Conservation (phyloP, 306 rosid species). For the Oemleria cerasiformis region DNA sequence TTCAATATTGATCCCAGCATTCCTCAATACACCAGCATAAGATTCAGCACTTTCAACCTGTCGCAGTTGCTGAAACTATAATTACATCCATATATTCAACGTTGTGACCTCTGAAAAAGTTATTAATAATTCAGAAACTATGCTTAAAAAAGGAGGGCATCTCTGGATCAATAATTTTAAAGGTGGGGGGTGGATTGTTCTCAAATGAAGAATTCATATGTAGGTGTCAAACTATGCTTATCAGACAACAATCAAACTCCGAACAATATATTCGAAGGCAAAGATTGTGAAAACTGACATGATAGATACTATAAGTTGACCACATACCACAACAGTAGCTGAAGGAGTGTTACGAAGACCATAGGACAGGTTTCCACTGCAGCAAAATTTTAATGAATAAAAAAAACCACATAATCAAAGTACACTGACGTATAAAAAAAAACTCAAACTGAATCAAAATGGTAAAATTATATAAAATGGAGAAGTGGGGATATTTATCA, state of each 20-base stretch:
- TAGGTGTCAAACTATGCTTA: no score
- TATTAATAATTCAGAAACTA: background rate
- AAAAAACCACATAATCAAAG: background rate
- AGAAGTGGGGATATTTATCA: background rate
- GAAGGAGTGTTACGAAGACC: slow-evolving; percentile 86
- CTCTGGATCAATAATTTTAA: no score
- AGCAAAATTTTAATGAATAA: slow-evolving; percentile 12
- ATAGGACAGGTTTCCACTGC: slow-evolving; percentile 75
- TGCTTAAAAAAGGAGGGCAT: background rate
- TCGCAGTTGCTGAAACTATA: slow-evolving; percentile 19
- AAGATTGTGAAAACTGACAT: slow-evolving; percentile 13
- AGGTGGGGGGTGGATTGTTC: no score
- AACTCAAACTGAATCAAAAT: background rate
- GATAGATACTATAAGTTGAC: slow-evolving; percentile 15
- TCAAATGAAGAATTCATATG: no score
- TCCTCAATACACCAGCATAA: slow-evolving; percentile 51
- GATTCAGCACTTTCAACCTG: slow-evolving; percentile 87
- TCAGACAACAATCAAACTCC: no score
- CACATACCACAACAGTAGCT: slow-evolving; percentile 59
- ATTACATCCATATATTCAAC: background rate
- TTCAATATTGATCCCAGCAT: slow-evolving; percentile 57
- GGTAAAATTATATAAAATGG: background rate
- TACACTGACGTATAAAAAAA: background rate
- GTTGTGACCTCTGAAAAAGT: background rate
- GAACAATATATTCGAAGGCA: background rate